A percentile compares a stretch with the other conserved stretches of the same genome.
These are phyloP conservation scores for Neohortaea acidophila DNA, from an alignment of 495 filamentous ascomycete species.

Conservation along the genomic window DNA sequence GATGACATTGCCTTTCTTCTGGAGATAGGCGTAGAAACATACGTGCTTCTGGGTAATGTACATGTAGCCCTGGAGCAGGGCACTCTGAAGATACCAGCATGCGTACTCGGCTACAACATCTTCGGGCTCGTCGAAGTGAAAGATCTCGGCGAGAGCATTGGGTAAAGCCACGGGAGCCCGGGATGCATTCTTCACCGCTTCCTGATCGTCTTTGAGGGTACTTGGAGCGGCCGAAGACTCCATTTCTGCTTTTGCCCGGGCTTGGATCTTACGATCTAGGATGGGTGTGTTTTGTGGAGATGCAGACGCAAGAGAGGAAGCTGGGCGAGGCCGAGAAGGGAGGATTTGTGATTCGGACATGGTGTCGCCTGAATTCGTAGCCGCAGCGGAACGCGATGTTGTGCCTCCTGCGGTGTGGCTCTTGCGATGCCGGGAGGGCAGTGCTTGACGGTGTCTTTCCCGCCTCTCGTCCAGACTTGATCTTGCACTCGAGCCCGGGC, in stretches of 20 bases:
- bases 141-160: constrained; percentile 68
- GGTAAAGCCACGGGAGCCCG: constrained; percentile 38
- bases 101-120: constrained; percentile 87
- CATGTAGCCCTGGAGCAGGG: constrained; percentile 87
- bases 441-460: constrained; percentile 14
- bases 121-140: constrained; percentile 67
- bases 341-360: constrained; percentile 28
- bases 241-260: constrained; percentile 45
- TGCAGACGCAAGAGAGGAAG: too few relatives aligned
- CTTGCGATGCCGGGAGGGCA: constrained; percentile 18
- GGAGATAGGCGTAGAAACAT: constrained; percentile 93
- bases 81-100: constrained; percentile 84
- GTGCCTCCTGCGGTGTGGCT: too few relatives aligned
- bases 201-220: constrained; percentile 8
- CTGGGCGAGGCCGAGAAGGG: too few relatives aligned
- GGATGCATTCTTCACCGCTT: constrained; percentile 25
- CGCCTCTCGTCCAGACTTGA: constrained; percentile 8
- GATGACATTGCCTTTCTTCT: constrained; percentile 59
- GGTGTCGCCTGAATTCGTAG: too few relatives aligned
- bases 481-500: constrained; percentile 9
- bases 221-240: constrained; percentile 23
- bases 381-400: too few relatives aligned
- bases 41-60: constrained; percentile 90
- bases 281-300: constrained; percentile 40
- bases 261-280: constrained; percentile 71